Base-by-base conservation (phyloP, 805 yeast species). In the Candida ascalaphidarum region DNA sequence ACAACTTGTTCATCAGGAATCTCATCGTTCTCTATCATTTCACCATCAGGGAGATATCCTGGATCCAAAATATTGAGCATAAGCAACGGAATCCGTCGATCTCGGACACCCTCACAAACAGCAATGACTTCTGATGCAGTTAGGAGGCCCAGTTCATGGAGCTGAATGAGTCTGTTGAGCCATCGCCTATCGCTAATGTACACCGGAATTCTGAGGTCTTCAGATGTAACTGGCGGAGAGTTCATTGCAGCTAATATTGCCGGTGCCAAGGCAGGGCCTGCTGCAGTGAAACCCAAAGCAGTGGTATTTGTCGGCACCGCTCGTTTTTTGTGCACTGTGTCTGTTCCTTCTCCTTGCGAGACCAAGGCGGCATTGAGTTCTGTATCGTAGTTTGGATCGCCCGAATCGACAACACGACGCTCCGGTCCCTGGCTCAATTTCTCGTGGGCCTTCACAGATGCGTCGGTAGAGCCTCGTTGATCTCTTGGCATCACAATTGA, bases 81-180 rank as follows among this genome's bases (percentile, higher is more conserved):
- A 24, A 55, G 53, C 14, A 47, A 31, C 2, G 62, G 64, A 14
- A 58, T 53, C 31, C 48, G 55, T n/a, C 49, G 50, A 30, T 58
- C 64, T 26, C 62, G 39, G 1, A 58, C 55, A 1, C 62, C 64
- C 28, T 56, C 61, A 25, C 58, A 50, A 1, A 58, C 48, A 11
- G 43, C 29, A 14, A 58, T 39, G 3, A 58, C 59, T 18, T 58
- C 64, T 16, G 45, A 46, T 2, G 50, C 43, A 5, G 44, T 44
- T 2, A 58, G 31, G 21, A 39, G 43, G 8, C 47, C 50, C 10
- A 38, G 31, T 13, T 54, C 57, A 28, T 52, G 46, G 23, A 56
- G 37, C 7, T 38, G 30, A 7, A 58, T 44, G 25, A 58, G 39
- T 28, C 47, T 55, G 29, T 50, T 55, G 34, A 58, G 55, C 64